Percentiles rank a stretch among this genome's conserved stretches.
Conservation (phyloP, 2,329 filamentous ascomycete genomes). For the Talaromyces sp. region DNA sequence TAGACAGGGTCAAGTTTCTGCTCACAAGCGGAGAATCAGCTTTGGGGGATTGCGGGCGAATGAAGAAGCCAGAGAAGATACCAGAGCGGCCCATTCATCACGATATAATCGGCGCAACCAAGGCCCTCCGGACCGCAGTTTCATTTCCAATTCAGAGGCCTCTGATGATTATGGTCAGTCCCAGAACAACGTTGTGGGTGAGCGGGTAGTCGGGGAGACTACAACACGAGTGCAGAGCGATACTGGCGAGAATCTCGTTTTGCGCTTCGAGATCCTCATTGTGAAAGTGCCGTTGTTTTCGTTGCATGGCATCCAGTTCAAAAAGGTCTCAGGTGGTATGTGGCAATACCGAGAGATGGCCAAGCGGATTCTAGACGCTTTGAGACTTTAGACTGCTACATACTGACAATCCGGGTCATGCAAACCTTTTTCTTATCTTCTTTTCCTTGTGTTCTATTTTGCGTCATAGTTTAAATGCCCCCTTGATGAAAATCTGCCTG, state of each 20-base stretch:
- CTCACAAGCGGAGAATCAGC: constrained; percentile 75
- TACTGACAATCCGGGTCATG: not conserved
- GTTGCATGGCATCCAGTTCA: constrained; percentile 95
- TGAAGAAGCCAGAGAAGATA: constrained; percentile 65
- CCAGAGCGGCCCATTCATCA: constrained; percentile 47
- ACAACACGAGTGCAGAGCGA: constrained; percentile 90
- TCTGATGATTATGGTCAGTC: constrained; percentile 68
- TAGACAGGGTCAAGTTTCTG: constrained; percentile 45
- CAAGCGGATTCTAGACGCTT: constrained; percentile 83
- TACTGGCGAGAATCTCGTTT: constrained; percentile 74
- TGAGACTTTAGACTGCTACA: constrained; percentile 60
- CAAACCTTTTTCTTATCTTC: not conserved
- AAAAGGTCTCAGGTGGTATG: constrained; percentile 89
- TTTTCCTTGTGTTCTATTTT: not conserved
- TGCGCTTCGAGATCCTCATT: constrained; percentile 94
- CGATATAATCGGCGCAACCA: constrained; percentile 44
- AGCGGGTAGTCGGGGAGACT: constrained; percentile 74
- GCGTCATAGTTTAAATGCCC: not conserved
- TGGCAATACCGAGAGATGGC: constrained; percentile 99
- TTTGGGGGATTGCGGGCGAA: constrained; percentile 69
- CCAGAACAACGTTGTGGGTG: constrained; percentile 45
- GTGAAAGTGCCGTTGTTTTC: constrained; percentile 94
- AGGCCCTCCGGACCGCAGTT: constrained; percentile 62
- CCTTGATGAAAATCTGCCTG: constrained; percentile 10
- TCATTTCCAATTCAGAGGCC: constrained; percentile 77